These are phyloP conservation scores for Brasilioporus rufonigricans DNA, from an alignment of 768 basidiomycete genomes.

Conservation along the genomic window DNA sequence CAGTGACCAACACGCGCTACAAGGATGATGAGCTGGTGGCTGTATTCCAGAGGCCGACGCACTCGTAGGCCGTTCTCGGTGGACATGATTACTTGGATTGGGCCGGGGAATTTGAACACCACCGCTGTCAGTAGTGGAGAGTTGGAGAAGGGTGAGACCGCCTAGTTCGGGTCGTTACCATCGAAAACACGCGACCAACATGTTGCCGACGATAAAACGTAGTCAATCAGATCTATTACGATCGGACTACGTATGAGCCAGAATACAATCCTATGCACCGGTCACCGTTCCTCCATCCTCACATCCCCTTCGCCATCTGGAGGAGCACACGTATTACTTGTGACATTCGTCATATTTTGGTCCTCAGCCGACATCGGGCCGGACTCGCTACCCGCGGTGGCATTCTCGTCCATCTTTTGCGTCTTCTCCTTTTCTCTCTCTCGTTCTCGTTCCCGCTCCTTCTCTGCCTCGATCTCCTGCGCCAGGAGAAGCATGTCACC, in stretches of 20 bases:
- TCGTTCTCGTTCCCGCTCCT: conserved; percentile 37
- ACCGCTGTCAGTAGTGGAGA: not conserved
- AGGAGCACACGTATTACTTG: conserved; percentile 10
- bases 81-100: conserved; percentile 23
- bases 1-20: conserved; percentile 67
- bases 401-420: conserved; percentile 24
- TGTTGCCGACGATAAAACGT: not conserved
- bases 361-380: conserved; percentile 28
- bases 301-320: conserved; percentile 44
- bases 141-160: not conserved
- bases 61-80: conserved; percentile 44
- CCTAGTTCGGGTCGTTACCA: not conserved
- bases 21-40: conserved; percentile 10
- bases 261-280: not conserved
- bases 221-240: not conserved
- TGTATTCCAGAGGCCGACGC: conserved; percentile 26
- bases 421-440: conserved; percentile 33
- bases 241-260: not conserved
- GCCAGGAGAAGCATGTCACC: conserved; percentile 61
- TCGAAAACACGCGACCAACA: conserved; percentile 14
- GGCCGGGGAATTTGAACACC: too few species aligned
- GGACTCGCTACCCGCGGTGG: conserved; percentile 33
- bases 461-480: conserved; percentile 36
- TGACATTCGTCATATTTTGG: conserved; percentile 19
- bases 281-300: conserved; percentile 46